Base-by-base conservation (phyloP, 768 basidiomycete genomes). In the Pisolithus albus region DNA sequence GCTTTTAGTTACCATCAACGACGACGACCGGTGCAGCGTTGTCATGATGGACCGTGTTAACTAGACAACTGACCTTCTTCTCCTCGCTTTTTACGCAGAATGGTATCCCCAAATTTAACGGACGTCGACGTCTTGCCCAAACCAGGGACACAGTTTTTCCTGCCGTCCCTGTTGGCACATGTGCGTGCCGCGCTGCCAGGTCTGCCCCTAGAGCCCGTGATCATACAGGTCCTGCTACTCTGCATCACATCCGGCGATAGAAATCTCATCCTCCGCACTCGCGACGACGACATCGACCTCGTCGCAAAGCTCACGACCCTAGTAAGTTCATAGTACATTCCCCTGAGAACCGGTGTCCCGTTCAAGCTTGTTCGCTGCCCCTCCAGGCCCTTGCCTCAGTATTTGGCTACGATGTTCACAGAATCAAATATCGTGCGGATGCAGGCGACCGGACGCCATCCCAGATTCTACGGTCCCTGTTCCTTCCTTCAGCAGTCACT, bases 211-310 rank as follows among this genome's bases (percentile, higher is more conserved):
- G 84, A 88, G 48, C 72, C 78, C 9, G 75, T 80, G 47, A 75
- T 87, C 39, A 66, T 88, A 19, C 84, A 83, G 61, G 80, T 83
- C 19, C 67, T 88, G 15, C 75, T 88, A 28, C 75, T 84, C 4
- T 85, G 78, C 61, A 70, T 88, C 44, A 68, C 85, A 34, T 74
- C 84, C 3, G 79, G 79, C 1, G 71, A 82, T 57, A 81, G 76
- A 55, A 74, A 87, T 62, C 68, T 89, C 26, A 72, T 90, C 50
- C 68, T 90, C 16, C 75, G 83, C 41, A 79, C 84, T 1, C 72
- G 71, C 10, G 81, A 83, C 55, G 83, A 86, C 50, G 88, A 89
- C 53, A 66, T 88, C 30, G 60, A 72, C 23, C 61, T 81, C 7
- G 80, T 86, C 24, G 74, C 76, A 32, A 82, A 77, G 59, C 70